Base-by-base conservation (phyloP, 1,284 basidiomycete species). In the Ganoderma lingzhi region DNA sequence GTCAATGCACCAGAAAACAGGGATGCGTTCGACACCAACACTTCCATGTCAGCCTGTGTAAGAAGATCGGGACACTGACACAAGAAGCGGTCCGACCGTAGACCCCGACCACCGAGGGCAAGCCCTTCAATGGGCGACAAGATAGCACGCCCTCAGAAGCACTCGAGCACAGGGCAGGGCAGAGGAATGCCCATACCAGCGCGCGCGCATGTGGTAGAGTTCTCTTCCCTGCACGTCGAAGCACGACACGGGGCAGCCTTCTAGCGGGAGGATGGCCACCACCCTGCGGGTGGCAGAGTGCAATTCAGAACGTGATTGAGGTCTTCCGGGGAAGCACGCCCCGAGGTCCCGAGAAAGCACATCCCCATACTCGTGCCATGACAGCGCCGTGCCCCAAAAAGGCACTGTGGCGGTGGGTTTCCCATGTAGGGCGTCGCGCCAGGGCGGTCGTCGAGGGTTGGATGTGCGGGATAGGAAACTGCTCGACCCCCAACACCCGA, bases 131-230 rank as follows among this genome's bases (percentile, higher is more conserved):
- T 2, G 28, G 6, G 55, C 32, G 12, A 55, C 53, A 59, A 59
- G 35, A 8, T 19, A 12, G 56, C 56, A 39, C 56, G 56, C 56
- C 56, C n/a, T n/a, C 56, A 37, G 8, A 35, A 6, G 9, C 17
- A 39, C 8, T 32, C 56, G 32, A 56, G 35, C 35, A 35, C 14
- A 35, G 32, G 6, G 55, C 30, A 56, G 56, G n/a, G 35, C 35
- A 35, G 35, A 39, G 30, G 53, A 14, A 59, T n/a, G 17, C 19
- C 37, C 1, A 59, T n/a, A 17, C 35, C 56, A 39, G 35, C n/a
- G 56, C 56, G 32, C 56, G 32, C 56, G 17, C 56, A 59, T 59
- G 56, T 59, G 56, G 56, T 39, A n/a, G 12, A 9, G 35, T 12
- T 17, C 35, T n/a, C 35, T 59, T 59, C 56, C 32, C 10, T 39